A percentile compares a stretch with the other conserved stretches of the same genome.
phyloP scores from a whole-genome alignment of 345 rosid species.

The Linum usitatissimum region DNA sequence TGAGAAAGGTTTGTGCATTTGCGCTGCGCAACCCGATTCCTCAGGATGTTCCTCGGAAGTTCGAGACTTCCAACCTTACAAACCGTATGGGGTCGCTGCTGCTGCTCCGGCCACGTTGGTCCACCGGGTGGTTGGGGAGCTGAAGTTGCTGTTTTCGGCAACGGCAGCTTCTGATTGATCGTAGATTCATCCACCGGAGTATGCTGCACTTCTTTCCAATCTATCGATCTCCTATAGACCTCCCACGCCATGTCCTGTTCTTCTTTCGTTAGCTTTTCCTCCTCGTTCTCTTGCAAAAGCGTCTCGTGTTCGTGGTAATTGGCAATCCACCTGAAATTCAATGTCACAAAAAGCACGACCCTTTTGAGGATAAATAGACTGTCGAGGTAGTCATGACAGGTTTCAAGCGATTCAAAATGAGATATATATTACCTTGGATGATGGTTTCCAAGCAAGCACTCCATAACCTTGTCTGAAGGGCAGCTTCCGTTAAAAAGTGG shows the following conservation, averaged over 20 bases:
- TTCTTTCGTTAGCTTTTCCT: constrained; percentile 92
- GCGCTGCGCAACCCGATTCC: constrained; percentile 43
- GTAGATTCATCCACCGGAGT: constrained; percentile 47
- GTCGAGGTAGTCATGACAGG: no score
- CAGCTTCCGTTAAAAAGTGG: constrained; percentile 47
- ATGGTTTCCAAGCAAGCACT: constrained; percentile 62
- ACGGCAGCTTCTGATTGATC: constrained; percentile 30
- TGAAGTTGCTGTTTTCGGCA: constrained; percentile 18
- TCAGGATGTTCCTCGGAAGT: constrained; percentile 29
- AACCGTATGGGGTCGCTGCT: neutral
- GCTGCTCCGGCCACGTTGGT: neutral
- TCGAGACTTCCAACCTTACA: neutral
- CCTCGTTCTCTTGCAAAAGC: constrained; percentile 96
- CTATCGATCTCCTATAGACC: constrained; percentile 56
- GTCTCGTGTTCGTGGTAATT: constrained; percentile 96
- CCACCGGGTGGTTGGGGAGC: constrained; percentile 20
- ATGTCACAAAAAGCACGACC: neutral
- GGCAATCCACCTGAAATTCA: constrained; percentile 63
- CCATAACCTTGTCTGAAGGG: constrained; percentile 87
- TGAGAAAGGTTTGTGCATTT: constrained; percentile 79
- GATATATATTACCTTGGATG: constrained; percentile 44
- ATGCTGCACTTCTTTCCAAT: constrained; percentile 91
- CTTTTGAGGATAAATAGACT: neutral
- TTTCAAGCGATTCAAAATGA: neutral
- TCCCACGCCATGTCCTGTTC: constrained; percentile 99